These are phyloP conservation scores for Ziziphus jujuba DNA, from an alignment of 306 rosid genomes.

Conservation along the genomic window DNA sequence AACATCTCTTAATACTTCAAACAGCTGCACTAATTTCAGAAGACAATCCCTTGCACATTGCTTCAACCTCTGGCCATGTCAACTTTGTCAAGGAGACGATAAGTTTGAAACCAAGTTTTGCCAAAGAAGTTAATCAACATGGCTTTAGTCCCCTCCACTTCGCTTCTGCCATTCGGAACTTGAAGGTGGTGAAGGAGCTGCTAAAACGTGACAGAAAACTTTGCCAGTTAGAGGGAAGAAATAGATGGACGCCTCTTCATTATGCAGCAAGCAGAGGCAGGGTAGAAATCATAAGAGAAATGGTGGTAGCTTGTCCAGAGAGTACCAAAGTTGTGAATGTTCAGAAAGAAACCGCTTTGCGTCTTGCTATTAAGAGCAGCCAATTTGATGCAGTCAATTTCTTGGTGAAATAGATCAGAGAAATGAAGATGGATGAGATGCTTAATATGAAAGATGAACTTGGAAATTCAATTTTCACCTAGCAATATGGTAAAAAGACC, in stretches of 20 bases:
- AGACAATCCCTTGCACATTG: too few relatives aligned
- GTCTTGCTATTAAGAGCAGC: slow-evolving; percentile 29
- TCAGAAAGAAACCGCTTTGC: slow-evolving; percentile 29
- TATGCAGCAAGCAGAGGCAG: slow-evolving; percentile 33
- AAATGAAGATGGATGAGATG: slow-evolving; percentile 12
- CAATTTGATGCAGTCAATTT: slow-evolving; percentile 22
- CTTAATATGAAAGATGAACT: slow-evolving; percentile 14
- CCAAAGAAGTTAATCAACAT: slow-evolving; percentile 18
- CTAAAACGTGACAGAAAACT: slow-evolving; percentile 22
- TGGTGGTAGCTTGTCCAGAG: slow-evolving; percentile 33
- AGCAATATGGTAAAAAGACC: slow-evolving; percentile 34
- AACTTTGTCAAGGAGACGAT: slow-evolving; percentile 15
- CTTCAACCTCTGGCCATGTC: slow-evolving; percentile 2
- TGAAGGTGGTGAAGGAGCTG: slow-evolving; percentile 29
- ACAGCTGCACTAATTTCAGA: background rate
- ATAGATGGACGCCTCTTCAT: slow-evolving; percentile 38
- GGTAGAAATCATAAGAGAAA: slow-evolving; percentile 22
- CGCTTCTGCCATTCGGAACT: slow-evolving; percentile 30
- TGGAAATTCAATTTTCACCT: slow-evolving; percentile 31
- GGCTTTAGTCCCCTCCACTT: slow-evolving; percentile 32
- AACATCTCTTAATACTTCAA: background rate
- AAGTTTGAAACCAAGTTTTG: slow-evolving; percentile 18
- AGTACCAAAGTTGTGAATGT: slow-evolving; percentile 23
- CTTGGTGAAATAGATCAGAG: slow-evolving; percentile 14
- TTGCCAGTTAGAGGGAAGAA: slow-evolving; percentile 29